Base-by-base conservation (phyloP, 2,329 filamentous ascomycete species). In the Alternaria ethzedia region DNA sequence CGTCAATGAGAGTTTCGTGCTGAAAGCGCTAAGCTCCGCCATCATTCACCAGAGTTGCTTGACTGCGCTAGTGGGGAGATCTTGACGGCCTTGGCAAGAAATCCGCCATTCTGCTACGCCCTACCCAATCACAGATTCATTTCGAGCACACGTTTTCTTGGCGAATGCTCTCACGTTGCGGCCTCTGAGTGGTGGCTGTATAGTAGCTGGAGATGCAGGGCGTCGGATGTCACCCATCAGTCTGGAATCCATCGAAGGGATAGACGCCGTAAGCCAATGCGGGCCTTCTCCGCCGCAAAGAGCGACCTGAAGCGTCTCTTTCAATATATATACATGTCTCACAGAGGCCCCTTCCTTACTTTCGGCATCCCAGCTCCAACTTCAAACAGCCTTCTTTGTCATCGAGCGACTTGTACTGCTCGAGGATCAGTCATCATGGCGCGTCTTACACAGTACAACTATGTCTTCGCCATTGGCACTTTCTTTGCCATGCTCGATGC, bases 401-500 rank as follows among this genome's bases (percentile, higher is more conserved):
- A 54, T 32, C 32, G 32, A 55, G 55, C 64, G 47, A 61, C 56
- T 59, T 71, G 68, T 64, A 47, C 49, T 61, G 57, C 59, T 49
- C 61, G 51, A 59, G 51, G 30, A 54, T 59, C 61, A 63, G 26
- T 49, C 59, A 63, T 64, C 46, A 73, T 73, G 71, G 47, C 71
- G 28, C 69, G 67, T 57, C 71, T 73, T 20, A 70, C 67, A 32
- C 63, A 74, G 71, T 92, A 91, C 79, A 88, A 86, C 72, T 92
- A 93, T 79, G 80, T 93, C 75, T 92, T 93, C 78, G 90, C 83
- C 82, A 89, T 93, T 70, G 90, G 90, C 87, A 92, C 90, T 25
- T 82, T 89, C 73, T 92, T 93, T 85, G 90, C 90, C 82, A 80
- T 92, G 79, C 87, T 93, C 52, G 90, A 93, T 81, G 90, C 90